These are phyloP conservation scores for Bombardia bombarda DNA, from an alignment of 495 filamentous ascomycete genomes.

Conservation along the genomic window DNA sequence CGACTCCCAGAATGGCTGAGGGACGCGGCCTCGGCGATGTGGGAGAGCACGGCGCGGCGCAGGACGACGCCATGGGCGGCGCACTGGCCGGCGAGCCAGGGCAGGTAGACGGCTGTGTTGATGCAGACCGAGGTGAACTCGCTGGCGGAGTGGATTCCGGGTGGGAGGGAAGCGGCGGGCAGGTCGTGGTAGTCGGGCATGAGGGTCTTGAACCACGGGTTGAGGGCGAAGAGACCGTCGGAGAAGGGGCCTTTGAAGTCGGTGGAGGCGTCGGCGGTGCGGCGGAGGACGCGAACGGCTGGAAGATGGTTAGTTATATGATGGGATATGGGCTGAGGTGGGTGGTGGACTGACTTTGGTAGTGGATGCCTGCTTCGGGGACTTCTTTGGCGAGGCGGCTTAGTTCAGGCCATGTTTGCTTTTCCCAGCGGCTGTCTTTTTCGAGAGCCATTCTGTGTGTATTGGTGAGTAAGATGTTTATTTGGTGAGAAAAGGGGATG, in stretches of 20 bases:
- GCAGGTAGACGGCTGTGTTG: constrained; percentile 80
- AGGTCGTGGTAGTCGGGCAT: constrained; percentile 63
- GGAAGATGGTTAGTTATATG: constrained; percentile 2
- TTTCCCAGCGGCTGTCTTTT: constrained; percentile 49
- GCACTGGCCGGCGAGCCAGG: constrained; percentile 75
- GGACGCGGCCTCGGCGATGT: constrained; percentile 62
- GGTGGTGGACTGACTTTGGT: constrained; percentile 50
- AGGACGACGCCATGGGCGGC: constrained; percentile 59
- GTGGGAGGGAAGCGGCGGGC: constrained; percentile 44
- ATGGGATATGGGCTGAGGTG: not conserved
- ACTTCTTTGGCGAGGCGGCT: constrained; percentile 57
- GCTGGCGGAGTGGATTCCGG: constrained; percentile 57
- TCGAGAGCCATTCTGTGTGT: constrained; percentile 21
- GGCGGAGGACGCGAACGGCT: constrained; percentile 37
- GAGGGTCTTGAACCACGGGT: constrained; percentile 78
- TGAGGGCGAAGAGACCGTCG: constrained; percentile 52
- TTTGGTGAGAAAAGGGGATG: too few relatives aligned
- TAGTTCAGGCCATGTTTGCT: constrained; percentile 59
- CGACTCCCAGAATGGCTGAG: constrained; percentile 54
- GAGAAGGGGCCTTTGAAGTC: constrained; percentile 21
- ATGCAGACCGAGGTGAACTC: constrained; percentile 82
- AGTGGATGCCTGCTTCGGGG: constrained; percentile 85
- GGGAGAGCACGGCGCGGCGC: constrained; percentile 47
- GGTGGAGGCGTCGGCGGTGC: constrained; percentile 26
- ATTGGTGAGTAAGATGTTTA: too few relatives aligned